Base-by-base conservation (phyloP, 176 grass and related monocot species). In the Luzula sylvatica region DNA sequence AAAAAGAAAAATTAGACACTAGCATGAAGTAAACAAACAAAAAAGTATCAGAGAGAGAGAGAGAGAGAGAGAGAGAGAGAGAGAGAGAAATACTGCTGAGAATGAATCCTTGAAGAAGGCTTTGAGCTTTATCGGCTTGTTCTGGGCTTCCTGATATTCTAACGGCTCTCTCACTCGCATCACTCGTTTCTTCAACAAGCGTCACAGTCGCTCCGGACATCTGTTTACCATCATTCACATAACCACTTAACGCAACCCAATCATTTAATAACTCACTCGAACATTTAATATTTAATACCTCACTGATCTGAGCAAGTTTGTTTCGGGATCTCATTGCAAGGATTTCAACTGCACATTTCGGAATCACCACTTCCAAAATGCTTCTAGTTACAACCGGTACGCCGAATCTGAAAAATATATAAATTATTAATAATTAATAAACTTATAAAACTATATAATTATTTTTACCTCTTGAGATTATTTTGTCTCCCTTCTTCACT, bases 221-320 rank as follows among this genome's bases (percentile, higher is more conserved):
- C 92, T 96, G 75, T 61, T 76, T 66, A 43, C 53, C 30, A 35
- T 9, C 30, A 35, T 35, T 35, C 9, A 4, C 30, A 35, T 35
- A 35, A 35, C 30, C 30, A 9, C 9, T 35, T 32, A 3, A 32
- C 29, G 8, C 29, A n/a, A n/a, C n/a, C n/a, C n/a, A n/a, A n/a
- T n/a, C 29, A 32, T 4, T 32, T 32, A 50, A 50, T 58, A 46
- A 38, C 41, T 1, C 46, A 21, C 61, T 48, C 30, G 68, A 12
- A 74, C 51, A 29, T n/a, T n/a, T n/a, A n/a, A 29, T 24, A 68
- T 40, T 32, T 49, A 7, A 44, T 65, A 86, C 84, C 78, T 96
- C 83, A 26, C 92, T 89, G 70, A 96, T 96, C 60, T 89, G 92
- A 43, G 85, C 81, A 76, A 96, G 92, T 59, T 96, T 96, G 74